Evolutionary conservation across 2,329 filamentous ascomycete species (phyloP).

Genomic region (Pseudogymnoascus sp.): DNA sequence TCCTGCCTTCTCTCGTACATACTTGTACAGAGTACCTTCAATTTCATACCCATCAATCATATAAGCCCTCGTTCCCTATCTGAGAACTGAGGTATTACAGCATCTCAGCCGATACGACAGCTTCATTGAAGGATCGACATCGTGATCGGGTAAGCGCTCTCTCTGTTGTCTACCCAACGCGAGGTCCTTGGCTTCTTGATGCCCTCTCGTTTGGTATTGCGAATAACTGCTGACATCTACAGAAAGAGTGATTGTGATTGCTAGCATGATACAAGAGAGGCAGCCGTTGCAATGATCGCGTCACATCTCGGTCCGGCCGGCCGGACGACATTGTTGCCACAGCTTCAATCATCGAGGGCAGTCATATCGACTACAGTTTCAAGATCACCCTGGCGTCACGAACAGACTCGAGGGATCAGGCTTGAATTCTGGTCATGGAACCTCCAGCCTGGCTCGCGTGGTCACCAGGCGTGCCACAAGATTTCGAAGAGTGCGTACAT

Average conservation of each 20-base stretch:
- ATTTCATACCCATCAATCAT: not conserved
- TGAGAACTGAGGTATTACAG: not conserved
- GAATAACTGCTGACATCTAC: not conserved
- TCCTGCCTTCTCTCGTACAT: constrained; percentile 9
- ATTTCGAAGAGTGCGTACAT: constrained; percentile 41
- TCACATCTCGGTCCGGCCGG: constrained; percentile 21
- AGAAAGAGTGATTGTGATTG: constrained; percentile 1
- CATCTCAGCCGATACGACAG: not conserved
- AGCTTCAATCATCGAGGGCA: constrained; percentile 5
- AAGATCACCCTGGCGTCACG: constrained; percentile 21
- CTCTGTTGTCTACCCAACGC: not conserved
- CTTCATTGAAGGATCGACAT: constrained; percentile 5
- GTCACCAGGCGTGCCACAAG: constrained; percentile 41
- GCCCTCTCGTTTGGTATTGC: not conserved
- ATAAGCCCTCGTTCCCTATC: not conserved
- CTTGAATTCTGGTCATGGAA: constrained; percentile 44
- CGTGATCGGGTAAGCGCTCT: not conserved
- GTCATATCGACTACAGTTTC: constrained; percentile 17
- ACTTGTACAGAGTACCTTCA: constrained; percentile 7
- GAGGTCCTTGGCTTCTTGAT: not conserved
- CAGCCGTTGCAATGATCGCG: constrained; percentile 24
- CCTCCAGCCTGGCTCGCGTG: constrained; percentile 36
- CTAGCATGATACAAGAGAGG: constrained; percentile 10
- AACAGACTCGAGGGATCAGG: constrained; percentile 44
- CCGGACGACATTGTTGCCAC: constrained; percentile 16